phyloP scores from a whole-genome alignment of 1,284 basidiomycete species.

The Ganoderma leucocontextum region DNA sequence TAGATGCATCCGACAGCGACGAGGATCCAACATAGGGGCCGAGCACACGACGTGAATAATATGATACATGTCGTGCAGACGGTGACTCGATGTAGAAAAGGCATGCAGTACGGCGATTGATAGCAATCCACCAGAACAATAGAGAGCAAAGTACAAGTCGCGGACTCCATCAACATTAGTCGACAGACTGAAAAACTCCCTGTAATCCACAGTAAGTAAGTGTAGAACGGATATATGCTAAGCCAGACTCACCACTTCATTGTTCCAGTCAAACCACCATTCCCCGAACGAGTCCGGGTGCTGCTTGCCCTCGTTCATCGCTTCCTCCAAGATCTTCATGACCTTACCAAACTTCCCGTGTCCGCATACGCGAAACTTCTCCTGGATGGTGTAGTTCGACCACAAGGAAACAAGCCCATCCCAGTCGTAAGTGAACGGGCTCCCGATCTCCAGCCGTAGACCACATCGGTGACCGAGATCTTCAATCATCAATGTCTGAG shows the following conservation, averaged over 20 bases:
- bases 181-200: neutral
- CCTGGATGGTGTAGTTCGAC: neutral
- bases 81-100: no score
- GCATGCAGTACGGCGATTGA: neutral
- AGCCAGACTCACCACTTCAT: neutral
- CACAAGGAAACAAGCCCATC: neutral
- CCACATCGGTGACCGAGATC: neutral
- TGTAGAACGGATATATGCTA: neutral
- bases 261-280: neutral
- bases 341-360: neutral
- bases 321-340: neutral
- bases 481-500: neutral
- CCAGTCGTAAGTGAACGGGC: neutral
- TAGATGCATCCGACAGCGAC: no score
- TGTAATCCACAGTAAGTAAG: neutral
- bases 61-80: no score
- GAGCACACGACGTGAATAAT: no score
- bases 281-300: neutral
- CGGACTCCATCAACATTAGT: neutral
- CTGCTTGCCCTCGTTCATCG: neutral
- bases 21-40: no score
- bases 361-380: neutral
- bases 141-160: neutral
- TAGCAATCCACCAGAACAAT: neutral
- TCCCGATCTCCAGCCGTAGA: neutral